Evolutionary conservation across 371 early-diverging fungal species (phyloP).

Genomic region (Mucor lusitanicus): DNA sequence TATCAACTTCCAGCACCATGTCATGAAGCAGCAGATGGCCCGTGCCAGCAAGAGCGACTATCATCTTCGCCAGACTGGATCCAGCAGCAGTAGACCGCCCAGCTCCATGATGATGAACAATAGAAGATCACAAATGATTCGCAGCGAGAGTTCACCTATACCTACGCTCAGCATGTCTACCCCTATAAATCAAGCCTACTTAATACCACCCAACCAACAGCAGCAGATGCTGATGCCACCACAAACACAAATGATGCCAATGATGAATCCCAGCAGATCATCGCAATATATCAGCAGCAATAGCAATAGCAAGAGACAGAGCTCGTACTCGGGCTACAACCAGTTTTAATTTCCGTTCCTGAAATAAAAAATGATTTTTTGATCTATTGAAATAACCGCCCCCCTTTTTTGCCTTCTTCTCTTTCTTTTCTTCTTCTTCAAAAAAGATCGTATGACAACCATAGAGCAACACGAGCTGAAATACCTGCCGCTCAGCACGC

Average conservation of each 20-base stretch:
- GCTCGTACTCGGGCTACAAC: constrained; percentile 3
- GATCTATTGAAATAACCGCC: neutral
- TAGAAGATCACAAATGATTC: constrained; percentile 8
- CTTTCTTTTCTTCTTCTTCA: neutral
- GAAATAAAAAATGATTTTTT: constrained; percentile 3
- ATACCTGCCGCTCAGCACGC: neutral
- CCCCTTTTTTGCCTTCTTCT: neutral
- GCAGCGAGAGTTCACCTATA: constrained; percentile 19
- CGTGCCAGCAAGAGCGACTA: constrained; percentile 31
- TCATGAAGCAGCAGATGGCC: constrained; percentile 18
- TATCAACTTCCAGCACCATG: constrained; percentile 42
- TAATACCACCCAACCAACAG: constrained; percentile 17
- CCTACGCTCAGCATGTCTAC: constrained; percentile 24
- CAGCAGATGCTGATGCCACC: constrained; percentile 11
- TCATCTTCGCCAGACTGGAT: constrained; percentile 8
- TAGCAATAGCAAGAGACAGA: constrained; percentile 10
- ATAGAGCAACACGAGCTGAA: constrained; percentile 1
- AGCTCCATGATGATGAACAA: constrained; percentile 16
- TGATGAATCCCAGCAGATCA: constrained; percentile 11
- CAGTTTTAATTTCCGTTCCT: constrained; percentile 4
- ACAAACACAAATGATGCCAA: constrained; percentile 11
- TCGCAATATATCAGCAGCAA: constrained; percentile 10
- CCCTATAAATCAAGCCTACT: constrained; percentile 15
- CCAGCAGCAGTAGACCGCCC: constrained; percentile 7
- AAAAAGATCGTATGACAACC: neutral